phyloP scores from a whole-genome alignment of 768 basidiomycete genomes.

The Gymnopilus dilepis region DNA sequence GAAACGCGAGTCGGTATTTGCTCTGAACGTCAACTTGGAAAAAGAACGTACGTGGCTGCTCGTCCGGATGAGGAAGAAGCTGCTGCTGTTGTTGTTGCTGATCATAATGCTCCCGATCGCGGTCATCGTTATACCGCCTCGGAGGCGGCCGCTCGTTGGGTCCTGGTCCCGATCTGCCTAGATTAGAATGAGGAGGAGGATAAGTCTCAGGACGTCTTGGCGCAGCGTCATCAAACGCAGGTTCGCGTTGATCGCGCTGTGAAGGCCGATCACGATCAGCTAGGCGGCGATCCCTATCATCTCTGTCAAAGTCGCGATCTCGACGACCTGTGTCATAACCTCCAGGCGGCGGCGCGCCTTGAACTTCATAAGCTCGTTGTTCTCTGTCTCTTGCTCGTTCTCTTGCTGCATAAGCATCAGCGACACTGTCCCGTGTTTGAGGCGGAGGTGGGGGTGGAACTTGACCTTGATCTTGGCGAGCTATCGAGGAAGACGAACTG shows the following conservation, averaged over 20 bases:
- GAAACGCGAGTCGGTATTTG: conserved; percentile 25
- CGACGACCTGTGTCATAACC: conserved; percentile 5
- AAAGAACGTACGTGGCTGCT: conserved; percentile 38
- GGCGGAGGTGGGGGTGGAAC: background rate
- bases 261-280: conserved; percentile 1
- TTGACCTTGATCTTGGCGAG: conserved; percentile 1
- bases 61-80: conserved; percentile 16
- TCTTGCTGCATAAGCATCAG: background rate
- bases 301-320: background rate
- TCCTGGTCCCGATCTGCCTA: background rate
- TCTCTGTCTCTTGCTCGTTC: conserved; percentile 1
- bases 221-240: conserved; percentile 1
- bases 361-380: background rate
- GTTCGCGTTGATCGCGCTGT: conserved; percentile 16
- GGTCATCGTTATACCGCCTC: background rate
- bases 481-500: conserved; percentile 5
- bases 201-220: conserved; percentile 13
- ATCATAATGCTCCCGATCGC: background rate
- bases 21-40: conserved; percentile 19
- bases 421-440: background rate
- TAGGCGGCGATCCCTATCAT: background rate
- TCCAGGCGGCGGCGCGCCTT: background rate
- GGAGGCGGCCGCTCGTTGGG: background rate
- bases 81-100: background rate
- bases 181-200: background rate